Evolutionary conservation across 2,329 filamentous ascomycete genomes (phyloP).

Genomic region (Didymella sp.): DNA sequence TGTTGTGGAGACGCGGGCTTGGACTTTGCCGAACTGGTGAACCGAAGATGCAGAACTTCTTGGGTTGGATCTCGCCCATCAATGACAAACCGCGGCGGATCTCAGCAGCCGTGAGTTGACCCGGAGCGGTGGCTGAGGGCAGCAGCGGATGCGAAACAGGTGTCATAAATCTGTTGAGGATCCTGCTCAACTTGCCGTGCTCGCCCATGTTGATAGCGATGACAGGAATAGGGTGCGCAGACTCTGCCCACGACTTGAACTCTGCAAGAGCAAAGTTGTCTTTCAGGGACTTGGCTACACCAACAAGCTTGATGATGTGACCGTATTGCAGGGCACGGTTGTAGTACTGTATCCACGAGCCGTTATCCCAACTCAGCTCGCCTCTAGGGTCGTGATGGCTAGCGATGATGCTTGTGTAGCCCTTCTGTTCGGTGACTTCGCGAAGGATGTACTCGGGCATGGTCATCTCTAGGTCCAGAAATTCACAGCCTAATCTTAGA

Average conservation of each 20-base stretch:
- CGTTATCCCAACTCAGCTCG: slow-evolving; percentile 84
- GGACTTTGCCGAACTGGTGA: slow-evolving; percentile 81
- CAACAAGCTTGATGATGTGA: slow-evolving; percentile 93
- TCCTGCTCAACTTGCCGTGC: slow-evolving; percentile 84
- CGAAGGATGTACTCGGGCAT: slow-evolving; percentile 79
- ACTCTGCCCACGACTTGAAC: slow-evolving; percentile 79
- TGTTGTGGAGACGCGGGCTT: slow-evolving; percentile 89
- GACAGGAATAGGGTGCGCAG: slow-evolving; percentile 78
- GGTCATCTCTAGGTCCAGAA: slow-evolving; percentile 90
- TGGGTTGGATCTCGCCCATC: slow-evolving; percentile 77
- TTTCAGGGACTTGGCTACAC: slow-evolving; percentile 74
- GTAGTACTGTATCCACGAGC: slow-evolving; percentile 90
- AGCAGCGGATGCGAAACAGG: slow-evolving; percentile 88
- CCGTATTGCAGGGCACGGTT: slow-evolving; percentile 89
- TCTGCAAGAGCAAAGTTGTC: slow-evolving; percentile 86
- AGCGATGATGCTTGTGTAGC: slow-evolving; percentile 83
- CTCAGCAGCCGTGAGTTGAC: slow-evolving; percentile 88
- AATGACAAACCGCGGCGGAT: slow-evolving; percentile 81
- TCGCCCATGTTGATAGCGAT: slow-evolving; percentile 97
- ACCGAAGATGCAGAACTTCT: slow-evolving; percentile 86
- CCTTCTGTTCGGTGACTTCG: slow-evolving; percentile 71
- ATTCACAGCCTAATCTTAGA: slow-evolving; percentile 85
- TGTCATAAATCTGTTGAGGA: slow-evolving; percentile 91
- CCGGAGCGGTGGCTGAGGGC: slow-evolving; percentile 92
- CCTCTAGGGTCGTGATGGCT: slow-evolving; percentile 91